Percentiles rank a stretch among this genome's conserved stretches.
Conservation (phyloP, 2,329 filamentous ascomycete species). For the Aspergillus uvarum region DNA sequence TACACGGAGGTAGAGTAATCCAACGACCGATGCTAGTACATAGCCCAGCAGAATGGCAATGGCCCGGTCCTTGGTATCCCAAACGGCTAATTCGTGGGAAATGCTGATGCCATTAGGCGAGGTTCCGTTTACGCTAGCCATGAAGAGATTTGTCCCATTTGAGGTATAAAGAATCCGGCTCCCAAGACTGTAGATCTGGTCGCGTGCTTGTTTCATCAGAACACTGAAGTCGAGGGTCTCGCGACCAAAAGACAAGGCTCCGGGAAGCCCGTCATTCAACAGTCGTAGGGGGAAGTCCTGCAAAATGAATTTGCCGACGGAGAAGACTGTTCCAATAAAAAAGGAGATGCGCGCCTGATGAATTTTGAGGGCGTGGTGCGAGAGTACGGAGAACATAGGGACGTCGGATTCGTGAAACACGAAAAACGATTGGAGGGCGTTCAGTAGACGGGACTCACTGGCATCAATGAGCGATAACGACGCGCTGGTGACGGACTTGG, state of each 20-base stretch:
- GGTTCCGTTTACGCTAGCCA: conserved; percentile 22
- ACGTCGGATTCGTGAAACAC: conserved; percentile 59
- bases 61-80: conserved; percentile 67
- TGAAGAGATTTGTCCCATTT: conserved; percentile 30
- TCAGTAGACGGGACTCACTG: conserved; percentile 41
- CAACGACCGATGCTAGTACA: conserved; percentile 68
- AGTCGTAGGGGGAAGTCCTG: conserved; percentile 40
- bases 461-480: conserved; percentile 45
- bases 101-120: conserved; percentile 33
- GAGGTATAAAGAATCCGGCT: conserved; percentile 24
- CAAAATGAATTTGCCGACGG: conserved; percentile 43
- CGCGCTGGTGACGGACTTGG: conserved; percentile 40
- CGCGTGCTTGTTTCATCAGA: conserved; percentile 18
- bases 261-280: conserved; percentile 27
- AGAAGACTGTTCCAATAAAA: conserved; percentile 43
- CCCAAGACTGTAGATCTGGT: conserved; percentile 24
- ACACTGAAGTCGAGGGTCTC: conserved; percentile 19
- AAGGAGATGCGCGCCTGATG: conserved; percentile 57
- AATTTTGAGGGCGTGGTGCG: conserved; percentile 66
- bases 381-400: conserved; percentile 73
- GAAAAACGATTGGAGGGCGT: conserved; percentile 40
- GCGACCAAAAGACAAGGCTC: conserved; percentile 22
- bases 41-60: conserved; percentile 82
- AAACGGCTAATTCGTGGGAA: conserved; percentile 63
- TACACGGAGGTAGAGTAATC: conserved; percentile 75